Evolutionary conservation across 306 rosid genomes (phyloP), one percentile per base, ranked within the genome.

Genomic region (Quercus ilex): DNA sequence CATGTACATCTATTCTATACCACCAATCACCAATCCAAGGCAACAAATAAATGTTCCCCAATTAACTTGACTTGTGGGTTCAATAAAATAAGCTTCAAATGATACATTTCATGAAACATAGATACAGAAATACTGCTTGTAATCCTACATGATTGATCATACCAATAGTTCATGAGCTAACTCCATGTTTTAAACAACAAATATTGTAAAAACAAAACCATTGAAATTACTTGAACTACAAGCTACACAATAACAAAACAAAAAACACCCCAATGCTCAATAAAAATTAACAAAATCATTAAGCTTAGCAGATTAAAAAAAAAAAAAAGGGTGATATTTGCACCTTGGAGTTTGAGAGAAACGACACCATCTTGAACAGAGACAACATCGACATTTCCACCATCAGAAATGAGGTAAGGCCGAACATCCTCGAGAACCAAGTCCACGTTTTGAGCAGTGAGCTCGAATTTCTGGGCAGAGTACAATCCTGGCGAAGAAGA

Each of bases 371-470:
- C 88, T 41, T 86, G 75, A 1, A 95, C 92, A 38, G 98, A 91
- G 4, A 92, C 96, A 10, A 95, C 99, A 2, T 90, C 99, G 31
- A 92, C 99, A 88, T 95, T 91, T 13, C 99, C 99, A 20, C 99
- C 99, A 68, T 95, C 98, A 0, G 99, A 63, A 51, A 95, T 89
- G 78, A 95, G 98, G 81, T 95, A 95, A 57, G 99, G 97, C 7
- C 99, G 93, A 41, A 92, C 99, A 21, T 92, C 97, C 57, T 92
- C 98, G 1, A 95, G 97, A 79, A 92, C 99, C 53, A 87, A 69
- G 86, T 95, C 92, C 6, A 95, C 99, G 90, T 95, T 95, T 7
- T 80, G 77, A 35, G 78, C 82, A 15, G 89, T 92, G 28, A 95
- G 93, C 20, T 95, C 96, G 69, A 89, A 93, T 69, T 75, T 86